phyloP scores from a whole-genome alignment of 2,329 filamentous ascomycete species.

The Corinectria fuckeliana region DNA sequence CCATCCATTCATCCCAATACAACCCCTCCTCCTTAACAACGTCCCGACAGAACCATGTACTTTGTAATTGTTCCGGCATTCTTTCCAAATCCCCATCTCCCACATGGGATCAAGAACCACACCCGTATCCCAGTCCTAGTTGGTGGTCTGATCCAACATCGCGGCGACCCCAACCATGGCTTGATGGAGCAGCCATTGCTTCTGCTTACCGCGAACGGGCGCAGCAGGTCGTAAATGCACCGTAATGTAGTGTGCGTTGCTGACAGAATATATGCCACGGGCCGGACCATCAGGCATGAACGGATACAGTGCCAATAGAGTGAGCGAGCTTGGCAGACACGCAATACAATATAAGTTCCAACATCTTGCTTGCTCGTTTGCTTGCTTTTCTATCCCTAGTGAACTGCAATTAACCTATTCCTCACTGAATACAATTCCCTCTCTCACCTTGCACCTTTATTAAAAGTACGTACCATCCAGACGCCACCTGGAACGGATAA shows the following conservation, averaged over 20 bases:
- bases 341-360: neutral
- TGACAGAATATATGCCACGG: neutral
- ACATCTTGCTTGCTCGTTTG: neutral
- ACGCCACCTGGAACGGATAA: no score
- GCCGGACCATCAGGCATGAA: neutral
- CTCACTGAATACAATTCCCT: neutral
- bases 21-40: constrained; percentile 2
- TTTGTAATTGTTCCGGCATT: neutral
- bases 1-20: constrained; percentile 3
- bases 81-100: neutral
- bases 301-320: neutral
- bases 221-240: neutral
- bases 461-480: no score
- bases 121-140: neutral
- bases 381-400: neutral
- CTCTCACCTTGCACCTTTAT: no score
- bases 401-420: constrained; percentile 6
- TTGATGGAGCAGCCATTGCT: neutral
- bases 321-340: neutral
- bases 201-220: neutral
- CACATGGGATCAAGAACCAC: constrained; percentile 9
- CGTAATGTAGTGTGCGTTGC: neutral
- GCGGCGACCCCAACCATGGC: constrained; percentile 5
- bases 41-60: no score
- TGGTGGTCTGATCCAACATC: constrained; percentile 11